Evolutionary conservation across 345 rosid genomes (phyloP).

Genomic region (Abelmoschus esculentus): DNA sequence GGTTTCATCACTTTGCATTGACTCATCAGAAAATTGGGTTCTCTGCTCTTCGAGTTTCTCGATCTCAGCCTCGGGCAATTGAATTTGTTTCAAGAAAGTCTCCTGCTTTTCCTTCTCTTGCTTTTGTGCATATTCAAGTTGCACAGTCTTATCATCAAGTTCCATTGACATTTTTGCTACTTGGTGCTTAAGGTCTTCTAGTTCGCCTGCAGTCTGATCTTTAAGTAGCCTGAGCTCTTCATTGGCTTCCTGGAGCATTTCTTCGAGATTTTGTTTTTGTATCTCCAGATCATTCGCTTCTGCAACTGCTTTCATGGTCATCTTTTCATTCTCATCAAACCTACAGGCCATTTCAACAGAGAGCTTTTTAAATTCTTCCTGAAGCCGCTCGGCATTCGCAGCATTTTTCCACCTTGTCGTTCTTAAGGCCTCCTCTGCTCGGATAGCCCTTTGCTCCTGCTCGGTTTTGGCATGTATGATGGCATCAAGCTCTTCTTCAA

Average conservation of each 20-base stretch:
- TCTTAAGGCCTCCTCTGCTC: slow-evolving; percentile 77
- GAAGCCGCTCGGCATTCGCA: slow-evolving; percentile 71
- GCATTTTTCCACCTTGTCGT: slow-evolving; percentile 72
- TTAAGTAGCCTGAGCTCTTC: slow-evolving; percentile 35
- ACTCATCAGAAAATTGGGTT: slow-evolving; percentile 13
- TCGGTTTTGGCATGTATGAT: slow-evolving; percentile 47
- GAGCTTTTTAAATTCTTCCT: slow-evolving; percentile 70
- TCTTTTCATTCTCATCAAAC: slow-evolving; percentile 72
- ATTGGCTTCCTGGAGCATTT: slow-evolving; percentile 56
- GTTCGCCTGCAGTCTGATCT: slow-evolving; percentile 36
- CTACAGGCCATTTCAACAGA: slow-evolving; percentile 67
- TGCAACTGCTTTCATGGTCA: slow-evolving; percentile 40
- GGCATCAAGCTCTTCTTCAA: slow-evolving; percentile 64
- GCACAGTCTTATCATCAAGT: slow-evolving; percentile 34
- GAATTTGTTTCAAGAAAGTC: slow-evolving; percentile 44
- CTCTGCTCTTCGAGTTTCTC: slow-evolving; percentile 27
- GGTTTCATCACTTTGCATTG: slow-evolving; percentile 29
- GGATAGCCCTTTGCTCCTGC: slow-evolving; percentile 83
- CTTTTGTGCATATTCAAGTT: slow-evolving; percentile 30
- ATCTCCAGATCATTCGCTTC: slow-evolving; percentile 62
- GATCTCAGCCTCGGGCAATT: slow-evolving; percentile 39
- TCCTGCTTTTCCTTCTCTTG: slow-evolving; percentile 31
- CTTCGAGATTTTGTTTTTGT: slow-evolving; percentile 53
- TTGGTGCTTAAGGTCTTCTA: slow-evolving; percentile 35
- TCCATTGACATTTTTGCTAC: slow-evolving; percentile 30